Evolutionary conservation across 2,329 filamentous ascomycete species (phyloP), one percentile per base, ranked within the genome.

Genomic region (Stromatinia cepivora): DNA sequence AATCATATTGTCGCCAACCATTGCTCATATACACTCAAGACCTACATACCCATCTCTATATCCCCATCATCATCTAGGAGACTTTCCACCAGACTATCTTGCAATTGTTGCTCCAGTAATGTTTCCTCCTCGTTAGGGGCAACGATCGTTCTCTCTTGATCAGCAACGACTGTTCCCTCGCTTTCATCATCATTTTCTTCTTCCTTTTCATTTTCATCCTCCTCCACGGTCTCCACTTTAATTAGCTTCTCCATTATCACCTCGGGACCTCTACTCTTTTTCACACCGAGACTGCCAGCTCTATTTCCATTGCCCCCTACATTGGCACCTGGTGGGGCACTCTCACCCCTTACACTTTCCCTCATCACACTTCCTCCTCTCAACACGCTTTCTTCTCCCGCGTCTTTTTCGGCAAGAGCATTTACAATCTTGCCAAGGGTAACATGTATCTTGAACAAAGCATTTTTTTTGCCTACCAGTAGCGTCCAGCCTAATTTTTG

Each of bases 351-450:
- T 62, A 62, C 54, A 45, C 66, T 67, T 22, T 67, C 66, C 36
- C 56, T 50, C 42, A 59, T 45, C 7, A 50, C 56, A n/a, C 66
- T 67, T 39, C 34, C 31, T 53, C 57, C 66, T 39, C 56, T 62
- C 56, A 67, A 50, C 2, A 67, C n/a, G 31, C 56, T 67, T 39
- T 62, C 66, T 5, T 59, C 66, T 72, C 59, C 79, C 76, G 48
- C 61, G 22, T 71, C 70, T 17, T 72, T 69, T 48, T 74, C 76
- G 75, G 85, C 84, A 4, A 90, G 82, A 45, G 78, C 78, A 75
- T 90, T 89, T 72, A 90, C 87, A 67, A 90, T 89, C 80, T 90
- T 90, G 74, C 88, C 88, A 0, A 91, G 80, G 70, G 82, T 84
- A 72, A 90, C 85, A 74, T 91, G 88, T 66, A 91, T 85, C 78